Base-by-base conservation (phyloP, 768 basidiomycete species). In the Boletales sp. region DNA sequence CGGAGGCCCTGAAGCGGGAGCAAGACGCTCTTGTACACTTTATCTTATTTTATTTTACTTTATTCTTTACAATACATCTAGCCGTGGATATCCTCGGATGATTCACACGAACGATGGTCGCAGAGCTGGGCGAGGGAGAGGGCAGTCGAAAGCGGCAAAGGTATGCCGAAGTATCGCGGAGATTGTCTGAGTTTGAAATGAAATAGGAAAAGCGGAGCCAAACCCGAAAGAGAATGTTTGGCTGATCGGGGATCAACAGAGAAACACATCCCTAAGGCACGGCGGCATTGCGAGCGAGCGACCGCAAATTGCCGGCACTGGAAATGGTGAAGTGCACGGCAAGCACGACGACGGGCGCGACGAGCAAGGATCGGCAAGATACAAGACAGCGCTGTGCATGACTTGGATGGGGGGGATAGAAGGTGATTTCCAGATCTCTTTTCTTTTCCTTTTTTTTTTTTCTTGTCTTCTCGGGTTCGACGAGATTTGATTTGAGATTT, bases 231-330 rank as follows among this genome's bases (percentile, higher is more conserved):
- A 65, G 62, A 62, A 59, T 62, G 45, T 66, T 62, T 66, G 56
- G 62, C 71, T 82, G 81, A 82, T 82, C 78, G 73, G 79, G 78
- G 81, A 82, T 82, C 81, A 82, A 73, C 67, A 68, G 68, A 73
- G 71, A 66, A 59, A 66, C 65, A 50, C 62, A 64, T 56, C 51
- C 55, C 48, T 52, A 45, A 68, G 67, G 67, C 56, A 68, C 69
- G 29, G 40, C 55, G 66, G 24, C 24, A 27, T 27, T 27, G 24
- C 24, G 24, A 27, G 24, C 24, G 24, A 27, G 24, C 65, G 43
- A 58, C 60, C 66, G 66, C 62, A 58, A 60, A 47, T 32, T 68
- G 66, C 66, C 66, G 65, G 49, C 36, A 37, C 36, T 12, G 6
- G 34, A 27, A 27, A 34, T 10, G 37, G n/a, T 39, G 38, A 2